Conservation (phyloP, 352 stramenopile genomes). For the Globisporangium heterothallicum region DNA sequence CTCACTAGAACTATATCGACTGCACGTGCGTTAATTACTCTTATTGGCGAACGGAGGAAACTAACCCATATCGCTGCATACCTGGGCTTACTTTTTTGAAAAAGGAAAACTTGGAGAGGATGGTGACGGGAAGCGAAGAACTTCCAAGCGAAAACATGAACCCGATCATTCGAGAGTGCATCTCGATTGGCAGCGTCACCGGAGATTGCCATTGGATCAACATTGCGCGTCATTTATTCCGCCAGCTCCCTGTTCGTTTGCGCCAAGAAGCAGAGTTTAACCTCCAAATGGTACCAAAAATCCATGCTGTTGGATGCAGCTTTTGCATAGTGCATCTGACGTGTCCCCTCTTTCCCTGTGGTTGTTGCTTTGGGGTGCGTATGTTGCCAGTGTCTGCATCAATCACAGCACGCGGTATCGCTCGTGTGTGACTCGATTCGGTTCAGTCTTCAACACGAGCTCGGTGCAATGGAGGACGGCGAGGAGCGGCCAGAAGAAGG, state of each 20-base stretch:
- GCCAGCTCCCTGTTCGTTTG: conserved; percentile 42
- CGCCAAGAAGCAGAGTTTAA: conserved; percentile 74
- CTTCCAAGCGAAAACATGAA: conserved; percentile 51
- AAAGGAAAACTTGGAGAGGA: conserved; percentile 40
- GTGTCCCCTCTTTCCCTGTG: neutral
- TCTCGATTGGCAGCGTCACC: conserved; percentile 43
- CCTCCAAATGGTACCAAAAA: conserved; percentile 55
- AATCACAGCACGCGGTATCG: conserved; percentile 39
- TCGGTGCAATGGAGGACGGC: conserved; percentile 5
- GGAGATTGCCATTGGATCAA: conserved; percentile 42
- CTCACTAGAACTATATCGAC: no score
- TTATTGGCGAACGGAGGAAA: no score
- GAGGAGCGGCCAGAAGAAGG: conserved; percentile 8
- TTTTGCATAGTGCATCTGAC: no score
- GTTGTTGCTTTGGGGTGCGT: no score
- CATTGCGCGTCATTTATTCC: conserved; percentile 43
- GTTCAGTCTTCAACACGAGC: conserved; percentile 13
- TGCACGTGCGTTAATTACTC: no score
- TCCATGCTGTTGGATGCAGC: neutral
- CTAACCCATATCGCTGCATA: no score
- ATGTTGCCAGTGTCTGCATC: conserved; percentile 50
- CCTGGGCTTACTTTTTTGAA: neutral
- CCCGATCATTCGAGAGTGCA: conserved; percentile 54
- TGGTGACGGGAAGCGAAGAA: conserved; percentile 31
- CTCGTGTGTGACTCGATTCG: conserved; percentile 50